Evolutionary conservation across 441 rosid species (phyloP).

Genomic region (Theobroma grandiflorum): DNA sequence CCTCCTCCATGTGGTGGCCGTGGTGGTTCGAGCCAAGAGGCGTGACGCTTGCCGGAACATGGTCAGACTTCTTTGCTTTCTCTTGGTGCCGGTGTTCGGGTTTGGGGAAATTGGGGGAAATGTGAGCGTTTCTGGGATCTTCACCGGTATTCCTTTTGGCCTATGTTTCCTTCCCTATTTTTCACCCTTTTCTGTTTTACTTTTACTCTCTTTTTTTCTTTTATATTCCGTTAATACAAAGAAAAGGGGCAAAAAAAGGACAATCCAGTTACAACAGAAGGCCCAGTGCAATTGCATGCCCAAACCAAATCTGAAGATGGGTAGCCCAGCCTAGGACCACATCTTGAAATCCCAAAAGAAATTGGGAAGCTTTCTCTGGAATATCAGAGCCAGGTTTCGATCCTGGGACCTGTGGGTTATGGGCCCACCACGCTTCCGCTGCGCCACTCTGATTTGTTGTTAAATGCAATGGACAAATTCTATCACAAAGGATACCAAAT

Average conservation of each 20-base stretch:
- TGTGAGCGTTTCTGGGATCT: not conserved
- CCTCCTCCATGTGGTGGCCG: conserved; percentile 29
- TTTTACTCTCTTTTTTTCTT: not conserved
- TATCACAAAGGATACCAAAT: no score
- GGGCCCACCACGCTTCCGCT: conserved; percentile 91
- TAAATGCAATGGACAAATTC: no score
- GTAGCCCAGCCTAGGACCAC: not conserved
- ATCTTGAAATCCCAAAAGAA: not conserved
- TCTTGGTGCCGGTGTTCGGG: conserved; percentile 29
- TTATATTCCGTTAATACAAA: no score
- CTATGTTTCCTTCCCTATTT: not conserved
- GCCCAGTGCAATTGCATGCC: not conserved
- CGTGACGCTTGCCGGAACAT: conserved; percentile 80
- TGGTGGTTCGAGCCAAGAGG: conserved; percentile 53
- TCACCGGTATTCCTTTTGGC: not conserved
- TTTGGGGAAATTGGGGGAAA: conserved; percentile 24
- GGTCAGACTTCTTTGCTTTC: not conserved
- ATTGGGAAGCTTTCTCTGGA: not conserved
- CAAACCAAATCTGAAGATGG: not conserved
- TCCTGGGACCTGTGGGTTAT: conserved; percentile 82
- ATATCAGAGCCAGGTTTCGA: conserved; percentile 77
- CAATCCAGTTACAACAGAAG: no score
- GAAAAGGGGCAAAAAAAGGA: no score
- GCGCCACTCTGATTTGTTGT: conserved; percentile 68
- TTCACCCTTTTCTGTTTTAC: not conserved